Conservation (phyloP, 2,329 filamentous ascomycete species). For the Exophiala sideris region DNA sequence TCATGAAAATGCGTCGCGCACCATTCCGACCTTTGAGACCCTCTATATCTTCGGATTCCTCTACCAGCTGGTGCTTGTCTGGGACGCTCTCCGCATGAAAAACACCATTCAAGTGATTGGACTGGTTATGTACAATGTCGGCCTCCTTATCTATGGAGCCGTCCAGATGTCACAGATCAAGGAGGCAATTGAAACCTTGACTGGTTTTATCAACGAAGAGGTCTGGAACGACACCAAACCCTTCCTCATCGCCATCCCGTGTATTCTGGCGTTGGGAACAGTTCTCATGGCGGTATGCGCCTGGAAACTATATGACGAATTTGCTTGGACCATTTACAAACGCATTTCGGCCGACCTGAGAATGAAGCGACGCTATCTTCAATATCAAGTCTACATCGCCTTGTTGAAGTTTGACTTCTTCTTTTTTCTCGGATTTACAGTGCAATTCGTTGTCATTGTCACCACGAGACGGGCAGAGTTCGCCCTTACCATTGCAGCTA, state of each 20-base stretch:
- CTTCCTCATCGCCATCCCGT: constrained; percentile 80
- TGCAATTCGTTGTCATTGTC: constrained; percentile 95
- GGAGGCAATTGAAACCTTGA: constrained; percentile 58
- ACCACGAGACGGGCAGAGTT: constrained; percentile 70
- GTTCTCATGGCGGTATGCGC: constrained; percentile 70
- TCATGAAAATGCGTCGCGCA: constrained; percentile 46
- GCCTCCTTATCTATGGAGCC: constrained; percentile 85
- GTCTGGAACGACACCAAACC: constrained; percentile 71
- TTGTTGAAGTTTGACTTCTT: constrained; percentile 99
- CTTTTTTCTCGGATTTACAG: constrained; percentile 98
- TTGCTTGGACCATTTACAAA: constrained; percentile 99
- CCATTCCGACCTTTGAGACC: constrained; percentile 91
- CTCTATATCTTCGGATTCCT: constrained; percentile 97
- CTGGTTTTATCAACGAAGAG: constrained; percentile 42
- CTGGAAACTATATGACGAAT: constrained; percentile 97
- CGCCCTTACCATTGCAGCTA: constrained; percentile 79
- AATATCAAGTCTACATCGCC: constrained; percentile 98
- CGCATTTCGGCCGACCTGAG: constrained; percentile 95
- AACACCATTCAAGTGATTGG: constrained; percentile 99
- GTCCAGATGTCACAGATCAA: constrained; percentile 90
- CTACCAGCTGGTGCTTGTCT: constrained; percentile 84
- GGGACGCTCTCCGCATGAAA: constrained; percentile 88
- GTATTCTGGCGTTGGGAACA: constrained; percentile 73
- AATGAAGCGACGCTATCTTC: constrained; percentile 93
- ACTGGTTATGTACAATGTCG: constrained; percentile 86